Evolutionary conservation across 306 rosid species (phyloP).

Genomic region (Dryas alaskensis): DNA sequence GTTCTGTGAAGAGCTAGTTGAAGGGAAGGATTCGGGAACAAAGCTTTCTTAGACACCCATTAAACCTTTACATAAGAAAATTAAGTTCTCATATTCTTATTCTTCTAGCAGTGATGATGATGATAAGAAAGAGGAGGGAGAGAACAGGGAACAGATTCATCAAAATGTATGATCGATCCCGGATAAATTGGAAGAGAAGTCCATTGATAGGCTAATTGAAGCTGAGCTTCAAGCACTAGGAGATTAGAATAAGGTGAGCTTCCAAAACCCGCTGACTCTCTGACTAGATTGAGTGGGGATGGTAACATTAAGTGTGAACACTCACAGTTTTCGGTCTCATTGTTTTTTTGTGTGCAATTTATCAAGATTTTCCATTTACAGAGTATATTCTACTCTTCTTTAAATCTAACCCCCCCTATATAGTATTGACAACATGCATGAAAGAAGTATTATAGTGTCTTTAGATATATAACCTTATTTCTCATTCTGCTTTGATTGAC

Average conservation of each 20-base stretch:
- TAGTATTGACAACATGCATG: too few relatives aligned
- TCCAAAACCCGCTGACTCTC: slow-evolving; percentile 3
- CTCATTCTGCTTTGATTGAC: slow-evolving; percentile 27
- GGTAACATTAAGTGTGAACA: too few relatives aligned
- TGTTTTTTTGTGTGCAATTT: too few relatives aligned
- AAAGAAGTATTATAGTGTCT: not conserved
- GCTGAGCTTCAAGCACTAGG: slow-evolving; percentile 69
- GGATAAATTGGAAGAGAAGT: slow-evolving; percentile 54
- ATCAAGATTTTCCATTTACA: not conserved
- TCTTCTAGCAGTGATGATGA: slow-evolving; percentile 47
- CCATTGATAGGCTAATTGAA: slow-evolving; percentile 80
- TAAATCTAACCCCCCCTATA: too few relatives aligned
- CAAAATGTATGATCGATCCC: slow-evolving; percentile 26
- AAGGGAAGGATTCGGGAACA: slow-evolving; percentile 45
- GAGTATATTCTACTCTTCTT: too few relatives aligned
- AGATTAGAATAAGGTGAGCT: slow-evolving; percentile 75
- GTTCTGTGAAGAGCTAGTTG: slow-evolving; percentile 74
- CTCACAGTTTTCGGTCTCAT: too few relatives aligned
- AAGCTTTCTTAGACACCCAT: slow-evolving; percentile 34
- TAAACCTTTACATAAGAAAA: slow-evolving; percentile 67
- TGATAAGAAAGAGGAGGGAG: slow-evolving; percentile 17
- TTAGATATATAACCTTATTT: too few relatives aligned
- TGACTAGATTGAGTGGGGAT: not conserved
- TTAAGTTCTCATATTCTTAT: slow-evolving; percentile 68
- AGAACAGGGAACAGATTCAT: slow-evolving; percentile 34